Conservation (phyloP, 345 rosid species). For the Kandelia obovata region DNA sequence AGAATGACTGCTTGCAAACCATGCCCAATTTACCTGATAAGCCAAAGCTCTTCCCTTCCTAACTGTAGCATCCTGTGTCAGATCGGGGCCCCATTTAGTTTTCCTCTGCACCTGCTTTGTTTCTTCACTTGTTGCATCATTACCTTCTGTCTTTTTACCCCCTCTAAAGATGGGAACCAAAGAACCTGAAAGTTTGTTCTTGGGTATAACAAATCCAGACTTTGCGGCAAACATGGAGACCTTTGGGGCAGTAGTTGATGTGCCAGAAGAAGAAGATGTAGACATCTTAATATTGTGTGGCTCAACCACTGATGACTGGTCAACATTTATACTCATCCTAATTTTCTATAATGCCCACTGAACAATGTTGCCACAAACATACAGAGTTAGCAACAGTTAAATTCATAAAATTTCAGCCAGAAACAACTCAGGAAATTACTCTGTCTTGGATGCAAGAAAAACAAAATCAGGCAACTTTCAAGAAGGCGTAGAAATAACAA, state of each 20-base stretch:
- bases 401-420: too few relatives aligned
- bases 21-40: conserved; percentile 65
- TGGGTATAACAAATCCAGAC: conserved; percentile 88
- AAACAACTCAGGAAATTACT: too few relatives aligned
- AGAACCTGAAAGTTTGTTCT: conserved; percentile 84
- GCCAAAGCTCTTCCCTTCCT: conserved; percentile 62
- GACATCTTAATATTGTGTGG: conserved; percentile 38
- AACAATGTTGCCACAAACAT: background rate
- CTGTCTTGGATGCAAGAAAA: too few relatives aligned
- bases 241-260: conserved; percentile 43
- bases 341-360: background rate
- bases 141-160: conserved; percentile 41
- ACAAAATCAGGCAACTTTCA: too few relatives aligned
- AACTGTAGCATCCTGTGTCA: conserved; percentile 55
- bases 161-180: conserved; percentile 64
- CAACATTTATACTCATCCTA: conserved; percentile 30
- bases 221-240: conserved; percentile 71
- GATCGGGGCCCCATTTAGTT: conserved; percentile 87
- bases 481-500: too few relatives aligned
- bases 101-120: conserved; percentile 54
- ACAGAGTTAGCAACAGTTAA: background rate
- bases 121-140: conserved; percentile 38
- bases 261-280: conserved; percentile 27
- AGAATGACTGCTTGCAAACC: background rate
- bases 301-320: conserved; percentile 28